These are phyloP conservation scores for Microcos paniculata DNA, from an alignment of 345 rosid species.

Conservation along the genomic window DNA sequence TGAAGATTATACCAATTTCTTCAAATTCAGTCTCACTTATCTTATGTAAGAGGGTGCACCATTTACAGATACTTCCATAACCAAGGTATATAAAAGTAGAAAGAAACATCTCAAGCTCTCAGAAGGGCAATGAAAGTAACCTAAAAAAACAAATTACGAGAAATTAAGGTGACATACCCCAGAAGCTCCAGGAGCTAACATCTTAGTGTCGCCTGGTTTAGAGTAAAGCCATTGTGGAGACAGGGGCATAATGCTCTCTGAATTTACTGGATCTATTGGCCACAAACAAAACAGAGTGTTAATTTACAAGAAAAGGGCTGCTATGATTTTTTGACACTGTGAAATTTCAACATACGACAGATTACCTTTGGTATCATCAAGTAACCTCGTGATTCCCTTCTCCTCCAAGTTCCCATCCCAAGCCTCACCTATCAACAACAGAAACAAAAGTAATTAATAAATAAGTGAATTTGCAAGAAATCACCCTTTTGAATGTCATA, in stretches of 20 bases:
- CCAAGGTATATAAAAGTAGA: not conserved
- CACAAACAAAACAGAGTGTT: not conserved
- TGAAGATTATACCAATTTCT: not conserved
- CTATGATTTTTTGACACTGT: not conserved
- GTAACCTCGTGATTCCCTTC: constrained; percentile 25
- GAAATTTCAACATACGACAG: not conserved
- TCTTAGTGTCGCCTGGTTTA: constrained; percentile 41
- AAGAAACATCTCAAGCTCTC: not conserved
- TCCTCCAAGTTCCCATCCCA: constrained; percentile 30
- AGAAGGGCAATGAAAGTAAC: not conserved
- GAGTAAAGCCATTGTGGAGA: constrained; percentile 60
- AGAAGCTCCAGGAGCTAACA: constrained; percentile 17
- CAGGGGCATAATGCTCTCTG: constrained; percentile 45
- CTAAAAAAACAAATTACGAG: not conserved
- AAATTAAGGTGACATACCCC: constrained; percentile 16
- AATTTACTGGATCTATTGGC: constrained; percentile 34
- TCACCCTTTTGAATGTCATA: too few relatives aligned
- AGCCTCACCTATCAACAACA: constrained; percentile 25
- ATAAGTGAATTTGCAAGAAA: not conserved
- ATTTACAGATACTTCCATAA: not conserved
- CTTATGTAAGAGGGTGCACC: not conserved
- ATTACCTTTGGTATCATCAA: constrained; percentile 44
- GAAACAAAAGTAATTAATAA: constrained; percentile 9
- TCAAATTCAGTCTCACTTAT: not conserved
- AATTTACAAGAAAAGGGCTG: not conserved